Base-by-base conservation (phyloP, 805 yeast genomes). In the Tetrapisispora pingtungensis region DNA sequence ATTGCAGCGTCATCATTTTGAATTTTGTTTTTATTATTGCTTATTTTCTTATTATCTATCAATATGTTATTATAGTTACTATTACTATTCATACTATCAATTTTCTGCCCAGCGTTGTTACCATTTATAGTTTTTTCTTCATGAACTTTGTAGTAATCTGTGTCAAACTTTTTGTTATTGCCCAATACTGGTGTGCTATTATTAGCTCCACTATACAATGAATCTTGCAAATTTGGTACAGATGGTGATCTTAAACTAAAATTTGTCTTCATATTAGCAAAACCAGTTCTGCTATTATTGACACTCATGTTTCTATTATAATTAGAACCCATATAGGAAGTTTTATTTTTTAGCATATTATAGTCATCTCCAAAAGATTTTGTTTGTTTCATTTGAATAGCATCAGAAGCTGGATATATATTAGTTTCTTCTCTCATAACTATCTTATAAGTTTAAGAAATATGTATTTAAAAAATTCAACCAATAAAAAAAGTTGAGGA, bases 1-100 rank as follows among this genome's bases (percentile, higher is more conserved):
- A 65, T 44, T 22, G 55, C 58, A 5, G 61, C 61, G 34, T 57
- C 60, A 7, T 56, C 56, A 10, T 51, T 48, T 15, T 48, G 18
- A n/a, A 19, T 44, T 28, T 46, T 15, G 28, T n/a, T 30, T 7
- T 28, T 28, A 10, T 4, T 22, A n/a, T 17, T 19, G 13, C 19
- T 30, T 31, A 13, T 27, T 20, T 17, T 10, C 2, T 20, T 31
- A 8, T 36, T 15, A n/a, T 32, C 10, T 32, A 15, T 32, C 10
- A 32, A 5, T 24, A n/a, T 36, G 5, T 36, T 24, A n/a, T 36
- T n/a, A 8, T 28, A 4, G 6, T 5, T 28, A 28, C 20, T 7
- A 20, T 18, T 12, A 7, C 7, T 17, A 33, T 33, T 5, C 14
- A 33, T 10, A 15, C 19, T 18, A 7, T 7, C 24, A 33, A 15